Evolutionary conservation across 1,139 yeast species (phyloP), one percentile per base, ranked within the genome.

Genomic region (Nematodospora anomalae): DNA sequence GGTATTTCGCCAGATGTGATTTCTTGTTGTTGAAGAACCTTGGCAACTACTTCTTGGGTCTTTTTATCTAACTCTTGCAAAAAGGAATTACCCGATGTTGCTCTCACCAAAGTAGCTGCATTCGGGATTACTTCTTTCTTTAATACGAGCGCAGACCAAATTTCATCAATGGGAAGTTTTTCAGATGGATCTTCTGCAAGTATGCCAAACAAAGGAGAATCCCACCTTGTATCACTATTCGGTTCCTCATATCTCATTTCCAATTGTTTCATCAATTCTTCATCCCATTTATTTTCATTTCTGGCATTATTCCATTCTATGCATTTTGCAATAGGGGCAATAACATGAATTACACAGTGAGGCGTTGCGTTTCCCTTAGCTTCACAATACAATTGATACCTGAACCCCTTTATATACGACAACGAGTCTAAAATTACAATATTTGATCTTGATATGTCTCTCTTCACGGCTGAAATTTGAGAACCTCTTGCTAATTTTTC

Each of bases 181-280:
- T 70, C 74, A 4, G 64, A 57, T n/a, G 63, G 65, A 41, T 80
- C 81, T 31, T 77, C 80, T 29, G 80, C 74, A 27, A 41, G 33
- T 1, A 87, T 60, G 0, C 87, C 79, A 56, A 88, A 83, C 44
- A 90, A 63, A 2, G 99, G 99, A 4, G 95, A 80, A 56, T 92
- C 99, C 98, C 98, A 92, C 42, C 97, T 68, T 26, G 83, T 78
- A 53, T 78, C 76, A 14, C 81, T 80, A 52, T 87, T 85, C 1
- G 99, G 99, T 57, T 92, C 98, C 58, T 92, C 98, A 53, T 83
- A 94, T 45, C 98, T 62, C 79, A 89, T 85, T 4, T 80, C 74
- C 44, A 92, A 63, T 37, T 84, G 92, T 15, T 72, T 73, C 32
- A 90, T 67, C 33, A 88, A 60, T 26, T 76, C 83, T 1, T 69